Conservation (phyloP, 352 stramenopile genomes). For the Hyaloperonospora arabidopsidis region DNA sequence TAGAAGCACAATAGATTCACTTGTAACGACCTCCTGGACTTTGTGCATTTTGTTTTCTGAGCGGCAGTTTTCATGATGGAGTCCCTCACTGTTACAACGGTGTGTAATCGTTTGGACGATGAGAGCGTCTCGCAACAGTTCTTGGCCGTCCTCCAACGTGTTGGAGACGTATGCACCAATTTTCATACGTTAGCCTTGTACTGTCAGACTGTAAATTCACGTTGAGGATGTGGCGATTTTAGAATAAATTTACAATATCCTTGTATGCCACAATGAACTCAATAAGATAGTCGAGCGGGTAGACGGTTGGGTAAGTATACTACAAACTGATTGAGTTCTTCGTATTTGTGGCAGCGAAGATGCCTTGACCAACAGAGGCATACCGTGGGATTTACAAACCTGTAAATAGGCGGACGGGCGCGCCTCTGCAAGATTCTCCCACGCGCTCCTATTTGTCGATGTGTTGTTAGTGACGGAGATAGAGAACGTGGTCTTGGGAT, state of each 20-base stretch:
- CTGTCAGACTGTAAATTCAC: too few species aligned
- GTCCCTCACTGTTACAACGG: not conserved
- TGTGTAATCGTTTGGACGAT: not conserved
- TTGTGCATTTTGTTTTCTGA: not conserved
- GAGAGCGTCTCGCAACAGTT: too few species aligned
- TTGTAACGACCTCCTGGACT: not conserved
- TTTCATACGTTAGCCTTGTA: too few species aligned
- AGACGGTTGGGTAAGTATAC: not conserved
- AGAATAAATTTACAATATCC: not conserved
- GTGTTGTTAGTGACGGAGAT: not conserved
- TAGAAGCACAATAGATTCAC: not conserved
- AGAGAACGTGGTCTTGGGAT: too few species aligned
- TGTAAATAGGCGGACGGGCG: not conserved
- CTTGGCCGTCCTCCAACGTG: too few species aligned
- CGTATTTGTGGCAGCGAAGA: not conserved
- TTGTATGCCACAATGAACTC: not conserved
- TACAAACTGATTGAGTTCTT: not conserved
- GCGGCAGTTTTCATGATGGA: not conserved
- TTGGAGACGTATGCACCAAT: too few species aligned
- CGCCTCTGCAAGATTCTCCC: not conserved
- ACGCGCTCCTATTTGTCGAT: not conserved
- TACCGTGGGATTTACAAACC: not conserved
- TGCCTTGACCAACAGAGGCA: not conserved
- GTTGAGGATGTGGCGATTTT: too few species aligned
- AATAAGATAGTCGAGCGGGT: not conserved